Conservation (phyloP, 2,329 filamentous ascomycete genomes). For the Colletotrichum sp. region DNA sequence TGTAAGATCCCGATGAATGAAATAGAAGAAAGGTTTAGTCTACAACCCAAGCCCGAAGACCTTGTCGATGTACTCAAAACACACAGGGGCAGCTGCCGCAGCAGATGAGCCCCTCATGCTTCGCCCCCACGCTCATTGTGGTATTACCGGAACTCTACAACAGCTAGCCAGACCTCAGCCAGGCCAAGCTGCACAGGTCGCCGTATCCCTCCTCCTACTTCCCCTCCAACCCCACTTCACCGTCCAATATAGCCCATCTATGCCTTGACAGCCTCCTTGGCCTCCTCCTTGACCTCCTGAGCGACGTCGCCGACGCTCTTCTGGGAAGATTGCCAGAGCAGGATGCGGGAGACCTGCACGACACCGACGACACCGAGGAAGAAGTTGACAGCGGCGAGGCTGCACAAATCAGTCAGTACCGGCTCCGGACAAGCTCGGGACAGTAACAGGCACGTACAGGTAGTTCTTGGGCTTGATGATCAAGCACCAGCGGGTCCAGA, state of each 20-base stretch:
- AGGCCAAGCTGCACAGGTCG: neutral
- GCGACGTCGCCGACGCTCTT: constrained; percentile 42
- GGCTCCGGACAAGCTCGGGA: neutral
- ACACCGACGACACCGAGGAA: constrained; percentile 90
- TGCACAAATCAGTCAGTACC: constrained; percentile 33
- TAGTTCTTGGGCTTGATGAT: constrained; percentile 95
- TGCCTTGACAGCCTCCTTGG: constrained; percentile 26
- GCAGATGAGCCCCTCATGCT: neutral
- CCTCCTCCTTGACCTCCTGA: constrained; percentile 46
- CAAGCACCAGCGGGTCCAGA: constrained; percentile 99
- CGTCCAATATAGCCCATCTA: neutral
- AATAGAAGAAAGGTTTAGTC: neutral
- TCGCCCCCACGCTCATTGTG: neutral
- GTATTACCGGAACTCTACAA: neutral
- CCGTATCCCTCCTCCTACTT: neutral
- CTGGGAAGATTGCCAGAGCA: constrained; percentile 65
- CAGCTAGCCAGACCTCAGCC: neutral
- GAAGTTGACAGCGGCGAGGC: constrained; percentile 95
- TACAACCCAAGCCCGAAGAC: neutral
- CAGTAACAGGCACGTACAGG: constrained; percentile 62
- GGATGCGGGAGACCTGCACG: constrained; percentile 81
- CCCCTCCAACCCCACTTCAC: neutral
- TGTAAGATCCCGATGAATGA: neutral
- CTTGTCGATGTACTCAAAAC: neutral
- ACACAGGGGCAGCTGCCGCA: neutral